Percentiles rank a stretch among this genome's conserved stretches.
phyloP scores from a whole-genome alignment of 768 basidiomycete species.

The Coprinellus micaceus region DNA sequence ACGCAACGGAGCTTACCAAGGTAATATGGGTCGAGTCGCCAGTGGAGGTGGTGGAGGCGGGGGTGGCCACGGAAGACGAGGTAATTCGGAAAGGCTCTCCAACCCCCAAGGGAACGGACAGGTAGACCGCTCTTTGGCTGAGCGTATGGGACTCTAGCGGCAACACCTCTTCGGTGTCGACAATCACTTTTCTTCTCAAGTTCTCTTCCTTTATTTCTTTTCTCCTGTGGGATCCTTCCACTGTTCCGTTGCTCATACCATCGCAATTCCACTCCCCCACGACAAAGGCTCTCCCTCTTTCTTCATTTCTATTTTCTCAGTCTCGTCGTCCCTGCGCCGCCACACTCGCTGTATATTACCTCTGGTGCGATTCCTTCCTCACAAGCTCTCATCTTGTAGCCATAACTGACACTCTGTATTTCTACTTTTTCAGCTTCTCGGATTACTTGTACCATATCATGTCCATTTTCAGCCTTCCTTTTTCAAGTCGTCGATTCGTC shows the following conservation, averaged over 20 bases:
- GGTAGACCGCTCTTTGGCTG: constrained; percentile 77
- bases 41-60: constrained; percentile 29
- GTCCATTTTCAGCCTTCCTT: background rate
- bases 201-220: too few relatives aligned
- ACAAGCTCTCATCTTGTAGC: constrained; percentile 19
- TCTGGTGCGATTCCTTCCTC: constrained; percentile 22
- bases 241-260: too few relatives aligned
- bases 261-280: too few relatives aligned
- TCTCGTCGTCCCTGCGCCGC: background rate
- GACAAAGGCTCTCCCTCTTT: background rate
- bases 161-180: background rate
- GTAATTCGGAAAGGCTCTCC: background rate
- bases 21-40: too few relatives aligned
- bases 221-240: too few relatives aligned
- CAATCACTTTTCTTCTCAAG: too few relatives aligned
- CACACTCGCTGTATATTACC: constrained; percentile 19
- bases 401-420: constrained; percentile 20
- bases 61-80: constrained; percentile 26
- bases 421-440: constrained; percentile 11
- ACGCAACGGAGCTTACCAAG: constrained; percentile 10
- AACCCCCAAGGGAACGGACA: background rate
- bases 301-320: background rate
- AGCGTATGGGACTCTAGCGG: constrained; percentile 72
- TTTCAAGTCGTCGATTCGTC: background rate
- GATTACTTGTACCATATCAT: constrained; percentile 8